Conservation (phyloP, 2,329 filamentous ascomycete species). For the Pseudocercospora pini-densiflorae region DNA sequence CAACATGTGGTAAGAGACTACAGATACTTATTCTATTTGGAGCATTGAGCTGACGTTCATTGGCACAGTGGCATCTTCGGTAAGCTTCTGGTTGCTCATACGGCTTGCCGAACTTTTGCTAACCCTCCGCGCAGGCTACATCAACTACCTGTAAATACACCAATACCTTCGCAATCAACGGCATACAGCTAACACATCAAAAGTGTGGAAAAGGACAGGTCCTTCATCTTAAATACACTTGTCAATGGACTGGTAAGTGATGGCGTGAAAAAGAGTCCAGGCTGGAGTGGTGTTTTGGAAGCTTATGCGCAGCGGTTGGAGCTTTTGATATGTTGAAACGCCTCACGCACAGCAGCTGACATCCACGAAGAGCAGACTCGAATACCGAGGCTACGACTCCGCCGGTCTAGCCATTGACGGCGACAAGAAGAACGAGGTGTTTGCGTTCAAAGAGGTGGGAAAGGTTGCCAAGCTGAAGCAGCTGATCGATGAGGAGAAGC, state of each 20-base stretch:
- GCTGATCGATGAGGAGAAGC: slow-evolving; percentile 81
- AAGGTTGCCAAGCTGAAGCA: slow-evolving; percentile 97
- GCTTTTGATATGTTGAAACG: slow-evolving; percentile 15
- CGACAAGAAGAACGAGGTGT: slow-evolving; percentile 98
- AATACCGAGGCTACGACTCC: slow-evolving; percentile 99
- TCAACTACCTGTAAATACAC: slow-evolving; percentile 84
- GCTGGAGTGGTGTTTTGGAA: too few relatives aligned
- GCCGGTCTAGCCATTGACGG: slow-evolving; percentile 95
- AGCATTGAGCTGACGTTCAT: not conserved
- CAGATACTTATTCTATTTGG: not conserved
- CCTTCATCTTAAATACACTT: slow-evolving; percentile 92
- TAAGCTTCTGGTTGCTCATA: not conserved
- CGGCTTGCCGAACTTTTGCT: not conserved
- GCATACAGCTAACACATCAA: not conserved
- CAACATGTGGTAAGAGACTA: slow-evolving; percentile 15
- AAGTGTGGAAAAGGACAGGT: slow-evolving; percentile 83
- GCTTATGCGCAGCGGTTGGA: not conserved
- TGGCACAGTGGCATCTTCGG: not conserved
- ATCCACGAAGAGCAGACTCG: slow-evolving; percentile 68
- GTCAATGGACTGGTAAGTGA: slow-evolving; percentile 76
- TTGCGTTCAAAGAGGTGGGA: slow-evolving; percentile 98
- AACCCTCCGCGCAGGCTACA: slow-evolving; percentile 85
- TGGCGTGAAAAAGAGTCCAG: not conserved
- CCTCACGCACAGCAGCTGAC: slow-evolving; percentile 26
- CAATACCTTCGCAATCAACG: not conserved